Evolutionary conservation across 768 basidiomycete species (phyloP).

Genomic region (Auriscalpium orientale): DNA sequence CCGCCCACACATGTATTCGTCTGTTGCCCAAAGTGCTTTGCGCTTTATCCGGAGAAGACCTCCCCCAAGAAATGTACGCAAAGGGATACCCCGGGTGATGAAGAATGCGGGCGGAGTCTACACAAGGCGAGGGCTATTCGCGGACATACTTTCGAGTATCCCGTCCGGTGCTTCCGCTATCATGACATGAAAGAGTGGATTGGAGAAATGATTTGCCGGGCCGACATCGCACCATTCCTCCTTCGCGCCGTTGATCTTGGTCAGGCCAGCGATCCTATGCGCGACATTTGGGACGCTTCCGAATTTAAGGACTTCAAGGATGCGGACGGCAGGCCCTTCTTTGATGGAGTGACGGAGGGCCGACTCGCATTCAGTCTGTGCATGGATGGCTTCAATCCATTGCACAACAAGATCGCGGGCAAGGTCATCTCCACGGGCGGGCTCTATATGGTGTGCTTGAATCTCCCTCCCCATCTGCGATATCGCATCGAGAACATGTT

Average conservation of each 20-base stretch:
- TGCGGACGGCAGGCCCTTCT: slow-evolving; percentile 2
- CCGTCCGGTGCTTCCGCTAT: neutral
- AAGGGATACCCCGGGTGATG: neutral
- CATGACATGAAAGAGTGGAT: slow-evolving; percentile 5
- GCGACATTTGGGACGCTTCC: slow-evolving; percentile 5
- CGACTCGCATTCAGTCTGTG: slow-evolving; percentile 26
- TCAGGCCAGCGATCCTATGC: neutral
- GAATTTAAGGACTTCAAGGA: neutral
- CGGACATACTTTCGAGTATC: neutral
- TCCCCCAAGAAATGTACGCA: slow-evolving; percentile 1
- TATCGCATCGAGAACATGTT: slow-evolving; percentile 35
- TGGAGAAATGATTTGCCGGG: neutral
- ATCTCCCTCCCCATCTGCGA: slow-evolving; percentile 27
- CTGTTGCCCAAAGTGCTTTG: slow-evolving; percentile 1
- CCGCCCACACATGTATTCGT: neutral
- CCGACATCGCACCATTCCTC: neutral
- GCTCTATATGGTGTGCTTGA: slow-evolving; percentile 28
- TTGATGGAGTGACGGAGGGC: slow-evolving; percentile 2
- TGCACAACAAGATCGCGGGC: slow-evolving; percentile 22
- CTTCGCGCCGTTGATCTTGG: no score
- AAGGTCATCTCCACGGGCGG: slow-evolving; percentile 18
- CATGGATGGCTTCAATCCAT: slow-evolving; percentile 33
- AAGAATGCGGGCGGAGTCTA: neutral
- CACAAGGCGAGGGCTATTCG: neutral
- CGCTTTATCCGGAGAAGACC: neutral